These are phyloP conservation scores for Suillus lakei DNA, from an alignment of 768 basidiomycete genomes.

Conservation along the genomic window DNA sequence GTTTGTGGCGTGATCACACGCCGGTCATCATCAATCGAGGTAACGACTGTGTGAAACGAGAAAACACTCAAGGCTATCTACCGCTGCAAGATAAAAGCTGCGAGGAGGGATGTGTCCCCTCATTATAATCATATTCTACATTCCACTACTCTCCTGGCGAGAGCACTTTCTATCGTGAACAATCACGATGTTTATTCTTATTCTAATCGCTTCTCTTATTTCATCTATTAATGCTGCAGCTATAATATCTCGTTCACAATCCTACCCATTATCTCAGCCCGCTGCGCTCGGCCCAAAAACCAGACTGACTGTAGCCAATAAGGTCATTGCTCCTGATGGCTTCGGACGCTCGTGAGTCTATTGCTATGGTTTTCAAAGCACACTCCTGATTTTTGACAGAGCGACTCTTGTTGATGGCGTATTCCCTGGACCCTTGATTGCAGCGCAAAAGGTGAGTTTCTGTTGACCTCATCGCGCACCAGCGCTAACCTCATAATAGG, in stretches of 20 bases:
- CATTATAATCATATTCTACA: neutral
- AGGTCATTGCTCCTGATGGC: constrained; percentile 52
- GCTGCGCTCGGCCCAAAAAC: constrained; percentile 21
- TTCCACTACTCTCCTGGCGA: neutral
- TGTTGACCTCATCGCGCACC: neutral
- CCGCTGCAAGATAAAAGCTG: neutral
- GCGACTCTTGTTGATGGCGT: constrained; percentile 47
- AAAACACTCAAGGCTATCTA: neutral
- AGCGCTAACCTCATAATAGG: constrained; percentile 27
- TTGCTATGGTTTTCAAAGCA: neutral
- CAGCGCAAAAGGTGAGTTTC: constrained; percentile 37
- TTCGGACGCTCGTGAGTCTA: constrained; percentile 42
- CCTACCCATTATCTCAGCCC: constrained; percentile 8
- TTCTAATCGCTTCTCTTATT: constrained; percentile 14
- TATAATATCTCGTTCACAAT: constrained; percentile 21
- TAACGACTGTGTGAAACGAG: no score
- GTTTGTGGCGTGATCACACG: neutral
- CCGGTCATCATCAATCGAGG: neutral
- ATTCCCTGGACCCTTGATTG: constrained; percentile 52
- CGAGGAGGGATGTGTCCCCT: neutral
- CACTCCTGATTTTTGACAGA: constrained; percentile 23
- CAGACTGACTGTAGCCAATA: constrained; percentile 42
- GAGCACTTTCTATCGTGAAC: neutral
- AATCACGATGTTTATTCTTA: constrained; percentile 22
- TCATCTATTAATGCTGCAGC: constrained; percentile 19